Conservation (phyloP, 345 rosid genomes). For the Leavenworthia alabamica region DNA sequence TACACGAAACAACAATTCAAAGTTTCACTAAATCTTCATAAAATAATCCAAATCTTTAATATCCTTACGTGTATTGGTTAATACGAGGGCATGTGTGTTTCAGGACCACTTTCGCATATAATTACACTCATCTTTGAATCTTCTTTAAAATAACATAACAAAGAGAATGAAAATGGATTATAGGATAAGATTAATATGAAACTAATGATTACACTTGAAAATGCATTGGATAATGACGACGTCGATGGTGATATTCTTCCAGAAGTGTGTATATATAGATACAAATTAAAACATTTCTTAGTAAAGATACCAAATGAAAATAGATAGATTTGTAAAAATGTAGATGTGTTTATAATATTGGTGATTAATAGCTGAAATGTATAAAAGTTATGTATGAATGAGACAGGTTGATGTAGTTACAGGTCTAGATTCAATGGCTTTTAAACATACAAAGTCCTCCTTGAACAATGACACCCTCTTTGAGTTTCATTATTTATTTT, state of each 20-base stretch:
- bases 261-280: constrained; percentile 1
- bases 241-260: constrained; percentile 15
- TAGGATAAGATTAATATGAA: constrained; percentile 24
- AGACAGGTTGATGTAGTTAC: constrained; percentile 16
- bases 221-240: constrained; percentile 24
- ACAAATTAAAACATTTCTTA: not conserved
- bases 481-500: not conserved
- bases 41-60: constrained; percentile 14
- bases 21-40: constrained; percentile 7
- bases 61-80: constrained; percentile 19
- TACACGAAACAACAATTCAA: constrained; percentile 18
- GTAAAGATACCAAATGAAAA: not conserved
- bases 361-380: not conserved
- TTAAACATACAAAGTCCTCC: constrained; percentile 25
- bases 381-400: constrained; percentile 11
- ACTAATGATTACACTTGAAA: constrained; percentile 21
- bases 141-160: constrained; percentile 2
- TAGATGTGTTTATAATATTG: not conserved
- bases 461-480: constrained; percentile 22
- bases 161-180: constrained; percentile 13
- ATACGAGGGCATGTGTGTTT: constrained; percentile 23
- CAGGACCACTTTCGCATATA: constrained; percentile 31
- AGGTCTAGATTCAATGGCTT: constrained; percentile 30
- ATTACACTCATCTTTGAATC: constrained; percentile 5
- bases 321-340: not conserved